Percentiles rank a stretch among this genome's conserved stretches.
phyloP scores from a whole-genome alignment of 2,329 filamentous ascomycete species.

The Alternaria consortialis region DNA sequence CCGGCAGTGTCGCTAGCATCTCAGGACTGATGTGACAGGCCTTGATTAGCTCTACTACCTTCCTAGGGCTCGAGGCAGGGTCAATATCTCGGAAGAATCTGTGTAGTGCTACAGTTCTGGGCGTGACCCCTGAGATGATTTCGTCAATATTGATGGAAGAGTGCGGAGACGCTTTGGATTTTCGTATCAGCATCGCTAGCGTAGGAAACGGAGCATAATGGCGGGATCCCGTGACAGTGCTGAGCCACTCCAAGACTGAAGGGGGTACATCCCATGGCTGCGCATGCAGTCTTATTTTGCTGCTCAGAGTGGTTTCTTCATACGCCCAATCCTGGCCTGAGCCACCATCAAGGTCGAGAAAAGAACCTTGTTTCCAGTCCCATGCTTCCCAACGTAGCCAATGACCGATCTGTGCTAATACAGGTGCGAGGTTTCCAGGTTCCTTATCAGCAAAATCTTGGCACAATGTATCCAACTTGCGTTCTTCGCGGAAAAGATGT shows the following conservation, averaged over 20 bases:
- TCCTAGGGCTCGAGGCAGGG: conserved; percentile 54
- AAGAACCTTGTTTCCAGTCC: conserved; percentile 61
- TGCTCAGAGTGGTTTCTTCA: conserved; percentile 58
- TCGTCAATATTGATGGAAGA: conserved; percentile 50
- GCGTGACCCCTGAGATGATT: conserved; percentile 44
- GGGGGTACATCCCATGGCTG: conserved; percentile 60
- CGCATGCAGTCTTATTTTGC: conserved; percentile 37
- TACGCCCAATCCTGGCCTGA: conserved; percentile 64
- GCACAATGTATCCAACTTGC: conserved; percentile 75
- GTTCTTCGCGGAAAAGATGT: conserved; percentile 88
- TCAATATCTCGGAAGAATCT: conserved; percentile 68
- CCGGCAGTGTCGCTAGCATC: conserved; percentile 83
- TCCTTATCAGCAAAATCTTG: conserved; percentile 58
- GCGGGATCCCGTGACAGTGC: conserved; percentile 41
- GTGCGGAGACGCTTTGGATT: conserved; percentile 50
- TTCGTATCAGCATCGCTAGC: conserved; percentile 47
- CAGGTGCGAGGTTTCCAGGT: conserved; percentile 67
- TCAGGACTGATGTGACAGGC: conserved; percentile 71
- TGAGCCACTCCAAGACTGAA: conserved; percentile 65
- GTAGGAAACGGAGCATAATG: conserved; percentile 48
- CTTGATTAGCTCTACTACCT: conserved; percentile 78
- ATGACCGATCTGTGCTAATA: conserved; percentile 80
- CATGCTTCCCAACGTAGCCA: conserved; percentile 82
- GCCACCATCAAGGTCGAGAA: conserved; percentile 69
- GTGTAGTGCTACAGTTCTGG: conserved; percentile 72